phyloP scores from a whole-genome alignment of 192 early-diverging fungal species.

The Gamsiella multidivaricata region DNA sequence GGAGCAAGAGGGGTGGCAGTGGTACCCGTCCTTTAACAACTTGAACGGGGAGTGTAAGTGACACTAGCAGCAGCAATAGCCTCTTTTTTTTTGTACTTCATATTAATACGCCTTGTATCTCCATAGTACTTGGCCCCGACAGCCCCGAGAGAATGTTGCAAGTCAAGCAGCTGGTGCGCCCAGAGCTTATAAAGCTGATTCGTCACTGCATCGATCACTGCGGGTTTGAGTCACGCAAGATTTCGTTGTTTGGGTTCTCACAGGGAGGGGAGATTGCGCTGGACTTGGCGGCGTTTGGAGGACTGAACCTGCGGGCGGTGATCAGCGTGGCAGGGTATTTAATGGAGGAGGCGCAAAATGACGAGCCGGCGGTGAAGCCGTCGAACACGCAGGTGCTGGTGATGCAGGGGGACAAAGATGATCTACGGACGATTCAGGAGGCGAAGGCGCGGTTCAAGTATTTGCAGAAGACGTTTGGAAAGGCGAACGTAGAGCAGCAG shows the following conservation, averaged over 20 bases:
- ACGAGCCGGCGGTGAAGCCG: constrained; percentile 19
- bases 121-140: constrained; percentile 53
- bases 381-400: constrained; percentile 61
- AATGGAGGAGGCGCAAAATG: constrained; percentile 53
- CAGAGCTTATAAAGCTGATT: constrained; percentile 58
- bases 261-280: constrained; percentile 78
- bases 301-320: constrained; percentile 62
- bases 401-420: constrained; percentile 71
- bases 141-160: constrained; percentile 51
- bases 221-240: constrained; percentile 54
- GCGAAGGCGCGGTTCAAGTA: constrained; percentile 53
- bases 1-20: constrained; percentile 67
- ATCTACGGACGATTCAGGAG: constrained; percentile 41
- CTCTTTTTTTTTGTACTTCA: neutral
- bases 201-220: constrained; percentile 56
- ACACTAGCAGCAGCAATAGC: neutral
- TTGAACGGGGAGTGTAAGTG: constrained; percentile 62
- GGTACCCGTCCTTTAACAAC: constrained; percentile 73
- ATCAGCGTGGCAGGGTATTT: constrained; percentile 72
- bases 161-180: constrained; percentile 60
- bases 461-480: constrained; percentile 48
- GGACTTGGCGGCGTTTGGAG: constrained; percentile 70
- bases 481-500: constrained; percentile 40
- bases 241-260: constrained; percentile 80
- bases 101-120: neutral